These are phyloP conservation scores for Edaphochlamys debaryana DNA, from an alignment of 139 green algal genomes.

Conservation along the genomic window DNA sequence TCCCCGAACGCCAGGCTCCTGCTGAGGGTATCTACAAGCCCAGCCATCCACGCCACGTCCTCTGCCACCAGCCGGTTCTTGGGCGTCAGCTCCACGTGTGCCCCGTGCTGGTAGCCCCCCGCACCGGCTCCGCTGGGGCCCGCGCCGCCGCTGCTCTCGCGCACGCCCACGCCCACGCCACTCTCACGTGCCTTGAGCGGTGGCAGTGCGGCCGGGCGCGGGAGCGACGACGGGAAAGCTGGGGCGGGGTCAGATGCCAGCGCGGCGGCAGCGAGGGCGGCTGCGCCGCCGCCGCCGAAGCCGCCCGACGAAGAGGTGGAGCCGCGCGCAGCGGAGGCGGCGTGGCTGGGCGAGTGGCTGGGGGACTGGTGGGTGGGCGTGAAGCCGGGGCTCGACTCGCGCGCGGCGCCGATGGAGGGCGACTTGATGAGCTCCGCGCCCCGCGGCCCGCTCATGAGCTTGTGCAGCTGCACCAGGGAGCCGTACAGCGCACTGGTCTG, in stretches of 20 bases:
- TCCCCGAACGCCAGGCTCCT: not conserved
- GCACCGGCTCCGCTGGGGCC: not conserved
- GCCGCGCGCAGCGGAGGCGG: too few species aligned
- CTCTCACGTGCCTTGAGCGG: too few species aligned
- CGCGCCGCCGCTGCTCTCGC: not conserved
- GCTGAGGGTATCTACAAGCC: conserved; percentile 34
- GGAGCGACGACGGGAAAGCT: too few species aligned
- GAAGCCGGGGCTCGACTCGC: not conserved
- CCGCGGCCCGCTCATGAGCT: conserved; percentile 48
- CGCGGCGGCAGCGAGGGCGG: not conserved
- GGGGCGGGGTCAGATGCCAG: too few species aligned
- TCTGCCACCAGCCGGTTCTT: conserved; percentile 40
- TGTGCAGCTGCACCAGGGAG: conserved; percentile 45
- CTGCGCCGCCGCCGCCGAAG: not conserved
- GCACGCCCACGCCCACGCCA: too few species aligned
- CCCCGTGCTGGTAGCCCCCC: not conserved
- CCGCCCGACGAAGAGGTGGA: too few species aligned
- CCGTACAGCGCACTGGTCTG: conserved; percentile 42
- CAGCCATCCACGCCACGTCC: conserved; percentile 50
- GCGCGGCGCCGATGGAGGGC: not conserved
- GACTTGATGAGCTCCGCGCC: conserved; percentile 23
- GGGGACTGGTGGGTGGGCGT: not conserved
- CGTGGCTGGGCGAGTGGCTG: not conserved
- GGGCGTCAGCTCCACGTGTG: conserved; percentile 21
- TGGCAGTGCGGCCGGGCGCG: too few species aligned